Conservation (phyloP, 23 red algal genomes). For the Chondrus crispus region DNA sequence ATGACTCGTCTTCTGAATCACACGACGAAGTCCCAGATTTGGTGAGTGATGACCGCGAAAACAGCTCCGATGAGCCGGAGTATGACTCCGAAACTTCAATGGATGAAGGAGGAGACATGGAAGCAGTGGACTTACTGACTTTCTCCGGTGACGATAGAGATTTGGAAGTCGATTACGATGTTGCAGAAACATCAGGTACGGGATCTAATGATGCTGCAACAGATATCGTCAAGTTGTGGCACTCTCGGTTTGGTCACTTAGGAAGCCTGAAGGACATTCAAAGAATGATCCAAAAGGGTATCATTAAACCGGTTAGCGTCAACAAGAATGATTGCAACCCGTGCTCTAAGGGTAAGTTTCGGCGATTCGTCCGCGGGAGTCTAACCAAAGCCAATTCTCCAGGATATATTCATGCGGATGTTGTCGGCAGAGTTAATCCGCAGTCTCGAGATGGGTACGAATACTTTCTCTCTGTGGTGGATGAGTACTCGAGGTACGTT, state of each 20-base stretch:
- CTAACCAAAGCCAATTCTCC: background rate
- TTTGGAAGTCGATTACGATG: no score
- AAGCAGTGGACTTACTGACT: no score
- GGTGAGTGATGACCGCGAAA: no score
- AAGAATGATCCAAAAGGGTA: background rate
- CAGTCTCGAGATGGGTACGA: background rate
- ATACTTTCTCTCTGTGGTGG: constrained; percentile 19
- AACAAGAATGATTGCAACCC: background rate
- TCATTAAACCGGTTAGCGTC: background rate
- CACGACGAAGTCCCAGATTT: no score
- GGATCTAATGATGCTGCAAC: background rate
- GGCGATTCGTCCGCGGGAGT: background rate
- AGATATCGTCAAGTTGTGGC: background rate
- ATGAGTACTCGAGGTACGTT: constrained; percentile 24
- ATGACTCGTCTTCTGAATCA: no score
- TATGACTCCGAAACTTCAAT: no score
- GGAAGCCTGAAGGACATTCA: background rate
- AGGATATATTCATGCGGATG: constrained; percentile 6
- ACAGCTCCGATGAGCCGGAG: no score
- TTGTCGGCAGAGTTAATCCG: background rate
- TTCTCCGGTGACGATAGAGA: no score
- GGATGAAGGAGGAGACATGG: no score
- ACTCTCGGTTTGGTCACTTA: background rate
- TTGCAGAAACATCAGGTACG: no score
- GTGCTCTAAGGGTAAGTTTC: constrained; percentile 6